A percentile compares a stretch with the other conserved stretches of the same genome.
phyloP scores from a whole-genome alignment of 257 asterid genomes.

The Solanum pinnatisectum region DNA sequence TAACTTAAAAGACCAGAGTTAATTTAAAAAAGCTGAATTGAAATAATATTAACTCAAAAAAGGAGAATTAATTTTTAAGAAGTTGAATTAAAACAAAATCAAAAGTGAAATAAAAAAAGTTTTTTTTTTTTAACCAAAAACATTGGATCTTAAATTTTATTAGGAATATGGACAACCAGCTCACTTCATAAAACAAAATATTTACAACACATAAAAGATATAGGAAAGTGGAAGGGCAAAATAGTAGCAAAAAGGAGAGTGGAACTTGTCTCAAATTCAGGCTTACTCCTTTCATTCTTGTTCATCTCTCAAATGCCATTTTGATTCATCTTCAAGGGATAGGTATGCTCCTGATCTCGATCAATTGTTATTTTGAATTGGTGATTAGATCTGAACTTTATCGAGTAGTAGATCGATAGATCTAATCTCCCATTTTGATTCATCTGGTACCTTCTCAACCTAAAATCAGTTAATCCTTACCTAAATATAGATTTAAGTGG shows the following conservation, averaged over 20 bases:
- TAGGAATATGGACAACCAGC: neutral
- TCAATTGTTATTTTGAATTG: neutral
- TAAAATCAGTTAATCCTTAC: neutral
- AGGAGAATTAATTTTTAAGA: neutral
- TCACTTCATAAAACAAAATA: neutral
- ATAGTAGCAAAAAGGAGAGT: too few species aligned
- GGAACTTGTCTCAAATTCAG: too few species aligned
- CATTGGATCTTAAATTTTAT: neutral
- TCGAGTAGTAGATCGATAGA: neutral
- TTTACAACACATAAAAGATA: too few species aligned
- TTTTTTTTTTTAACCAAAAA: neutral
- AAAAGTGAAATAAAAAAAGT: neutral
- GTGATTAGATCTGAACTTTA: neutral
- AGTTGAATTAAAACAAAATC: neutral
- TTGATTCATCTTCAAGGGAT: neutral
- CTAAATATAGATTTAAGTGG: neutral
- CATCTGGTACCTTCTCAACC: neutral
- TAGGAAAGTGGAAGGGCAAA: too few species aligned
- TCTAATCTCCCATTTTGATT: neutral
- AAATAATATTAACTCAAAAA: neutral
- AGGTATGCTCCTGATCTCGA: neutral
- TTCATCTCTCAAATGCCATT: neutral
- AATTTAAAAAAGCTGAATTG: neutral
- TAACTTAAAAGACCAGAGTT: neutral
- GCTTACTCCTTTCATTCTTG: too few species aligned